These are phyloP conservation scores for Lodderomyces parapsilosis DNA, from an alignment of 1,139 yeast species.

Conservation along the genomic window DNA sequence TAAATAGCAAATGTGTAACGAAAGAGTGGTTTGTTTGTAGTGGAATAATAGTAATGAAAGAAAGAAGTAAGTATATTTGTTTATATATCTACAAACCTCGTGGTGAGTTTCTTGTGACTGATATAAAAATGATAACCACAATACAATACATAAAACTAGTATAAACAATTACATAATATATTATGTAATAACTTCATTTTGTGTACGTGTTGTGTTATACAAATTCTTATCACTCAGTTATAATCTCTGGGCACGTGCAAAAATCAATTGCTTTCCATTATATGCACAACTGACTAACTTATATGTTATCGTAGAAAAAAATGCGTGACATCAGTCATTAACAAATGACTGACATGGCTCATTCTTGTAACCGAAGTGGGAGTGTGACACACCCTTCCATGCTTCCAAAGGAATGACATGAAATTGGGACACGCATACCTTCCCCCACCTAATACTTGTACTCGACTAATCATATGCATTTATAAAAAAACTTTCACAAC, in stretches of 20 bases:
- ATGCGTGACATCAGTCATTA: background rate
- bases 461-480: too few relatives aligned
- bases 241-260: too few relatives aligned
- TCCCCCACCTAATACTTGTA: too few relatives aligned
- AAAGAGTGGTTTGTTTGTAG: background rate
- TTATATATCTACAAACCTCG: background rate
- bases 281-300: background rate
- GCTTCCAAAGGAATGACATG: too few relatives aligned
- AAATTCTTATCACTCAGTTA: background rate
- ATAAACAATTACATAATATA: constrained; percentile 1
- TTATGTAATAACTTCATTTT: background rate
- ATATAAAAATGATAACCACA: constrained; percentile 1
- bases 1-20: background rate
- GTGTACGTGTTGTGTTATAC: background rate
- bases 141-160: background rate
- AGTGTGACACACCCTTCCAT: too few relatives aligned
- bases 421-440: too few relatives aligned
- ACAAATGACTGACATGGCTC: too few relatives aligned
- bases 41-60: background rate
- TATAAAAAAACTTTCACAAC: too few relatives aligned
- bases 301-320: background rate
- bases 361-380: too few relatives aligned
- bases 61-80: background rate
- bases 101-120: too few relatives aligned
- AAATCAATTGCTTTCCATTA: background rate